Conservation (phyloP, 192 early-diverging fungal species). For the Coemansia javaensis region DNA sequence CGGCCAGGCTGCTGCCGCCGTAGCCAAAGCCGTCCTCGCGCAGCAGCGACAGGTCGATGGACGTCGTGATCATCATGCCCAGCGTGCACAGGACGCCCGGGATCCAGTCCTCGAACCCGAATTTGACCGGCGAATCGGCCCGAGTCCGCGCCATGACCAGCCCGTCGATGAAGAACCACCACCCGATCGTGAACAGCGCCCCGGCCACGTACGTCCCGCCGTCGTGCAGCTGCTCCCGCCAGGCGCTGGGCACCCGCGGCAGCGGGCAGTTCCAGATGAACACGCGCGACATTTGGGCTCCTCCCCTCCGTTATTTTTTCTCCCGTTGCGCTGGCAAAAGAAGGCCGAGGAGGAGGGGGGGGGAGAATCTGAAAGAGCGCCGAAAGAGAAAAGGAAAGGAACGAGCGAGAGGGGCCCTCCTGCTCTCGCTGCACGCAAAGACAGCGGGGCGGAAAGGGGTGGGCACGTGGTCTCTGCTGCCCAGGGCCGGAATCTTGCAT, state of each 20-base stretch:
- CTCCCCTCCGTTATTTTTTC: not conserved
- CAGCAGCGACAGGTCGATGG: constrained; percentile 49
- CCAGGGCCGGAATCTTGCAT: too few species aligned
- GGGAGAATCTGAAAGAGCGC: too few species aligned
- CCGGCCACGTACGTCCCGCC: constrained; percentile 48
- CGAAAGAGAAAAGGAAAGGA: not conserved
- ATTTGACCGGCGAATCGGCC: constrained; percentile 18
- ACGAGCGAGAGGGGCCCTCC: too few species aligned
- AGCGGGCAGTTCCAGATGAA: constrained; percentile 49
- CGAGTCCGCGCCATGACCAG: constrained; percentile 36
- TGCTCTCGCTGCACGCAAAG: too few species aligned
- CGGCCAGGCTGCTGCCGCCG: constrained; percentile 30
- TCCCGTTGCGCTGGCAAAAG: not conserved
- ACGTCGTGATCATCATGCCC: constrained; percentile 53
- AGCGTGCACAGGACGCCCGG: constrained; percentile 49
- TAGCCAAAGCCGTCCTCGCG: constrained; percentile 51
- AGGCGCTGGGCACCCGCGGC: constrained; percentile 36
- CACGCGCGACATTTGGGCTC: constrained; percentile 26
- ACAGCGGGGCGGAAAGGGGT: too few species aligned
- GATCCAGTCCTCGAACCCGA: constrained; percentile 52
- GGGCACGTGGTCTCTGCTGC: too few species aligned
- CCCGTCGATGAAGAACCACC: constrained; percentile 56
- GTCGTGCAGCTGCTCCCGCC: constrained; percentile 40
- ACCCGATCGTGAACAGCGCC: constrained; percentile 49
- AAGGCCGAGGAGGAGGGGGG: not conserved